phyloP scores from a whole-genome alignment of 2,329 filamentous ascomycete species.

The Colletotrichum theobromicola region DNA sequence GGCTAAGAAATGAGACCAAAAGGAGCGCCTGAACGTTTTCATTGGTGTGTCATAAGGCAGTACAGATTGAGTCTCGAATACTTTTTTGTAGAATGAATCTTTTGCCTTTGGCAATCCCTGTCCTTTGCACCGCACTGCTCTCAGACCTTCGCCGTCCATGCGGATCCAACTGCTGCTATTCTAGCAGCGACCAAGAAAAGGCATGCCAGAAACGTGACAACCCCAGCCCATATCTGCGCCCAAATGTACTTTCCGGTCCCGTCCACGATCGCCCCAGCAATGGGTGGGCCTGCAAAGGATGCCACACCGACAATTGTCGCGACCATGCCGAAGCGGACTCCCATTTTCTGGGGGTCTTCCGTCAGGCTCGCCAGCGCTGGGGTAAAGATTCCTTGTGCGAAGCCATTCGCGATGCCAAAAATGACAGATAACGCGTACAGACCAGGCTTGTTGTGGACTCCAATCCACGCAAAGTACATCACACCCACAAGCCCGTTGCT shows the following conservation, averaged over 20 bases:
- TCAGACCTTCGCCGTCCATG: neutral
- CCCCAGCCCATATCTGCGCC: neutral
- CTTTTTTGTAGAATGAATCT: no score
- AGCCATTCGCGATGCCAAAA: neutral
- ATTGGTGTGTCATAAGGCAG: neutral
- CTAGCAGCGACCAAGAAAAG: neutral
- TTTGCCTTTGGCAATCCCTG: neutral
- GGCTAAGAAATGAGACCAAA: neutral
- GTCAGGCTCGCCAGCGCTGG: neutral
- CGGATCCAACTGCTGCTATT: neutral
- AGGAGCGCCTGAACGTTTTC: neutral
- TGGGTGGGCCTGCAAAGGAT: neutral
- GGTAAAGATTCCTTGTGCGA: neutral
- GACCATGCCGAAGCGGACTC: neutral
- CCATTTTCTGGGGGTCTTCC: neutral
- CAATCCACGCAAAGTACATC: neutral
- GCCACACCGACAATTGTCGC: neutral
- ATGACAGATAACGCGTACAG: neutral
- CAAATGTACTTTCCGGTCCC: neutral
- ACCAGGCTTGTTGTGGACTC: neutral
- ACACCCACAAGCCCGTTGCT: neutral
- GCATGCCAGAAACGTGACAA: neutral
- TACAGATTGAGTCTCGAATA: neutral
- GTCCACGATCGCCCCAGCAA: neutral
- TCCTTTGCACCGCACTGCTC: neutral